Base-by-base conservation (phyloP, 2,329 filamentous ascomycete species). In the Clonostachys solani region DNA sequence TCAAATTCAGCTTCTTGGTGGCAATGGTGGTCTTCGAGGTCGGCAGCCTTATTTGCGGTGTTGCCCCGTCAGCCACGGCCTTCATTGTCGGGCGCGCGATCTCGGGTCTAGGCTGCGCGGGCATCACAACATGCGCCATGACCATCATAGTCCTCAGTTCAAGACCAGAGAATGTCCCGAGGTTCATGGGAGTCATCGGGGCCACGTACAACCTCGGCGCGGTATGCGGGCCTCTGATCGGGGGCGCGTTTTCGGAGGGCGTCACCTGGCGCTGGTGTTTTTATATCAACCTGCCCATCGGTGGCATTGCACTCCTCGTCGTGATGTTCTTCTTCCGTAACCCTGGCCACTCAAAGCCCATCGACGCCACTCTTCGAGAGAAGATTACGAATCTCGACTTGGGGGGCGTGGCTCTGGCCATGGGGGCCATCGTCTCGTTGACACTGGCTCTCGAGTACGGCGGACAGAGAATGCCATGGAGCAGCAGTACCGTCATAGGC, bases 371-470 rank as follows among this genome's bases (percentile, higher is more conserved):
- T 18, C 55, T 73, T 44, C 10, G 61, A n/a, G 47, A 57, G 35
- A 67, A 73, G 10, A 42, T 79, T 29, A 56, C 65, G 42, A 66
- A 72, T 50, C 64, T 81, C 40, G 78, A 82, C 53, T 59, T 77
- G 9, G 42, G 69, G 8, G 78, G 78, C 23, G 70, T 71, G 2
- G 57, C 59, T 15, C 60, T 78, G 47, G 68, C 80, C 53, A 66
- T 79, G 18, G 74, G 77, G 1, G 68, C 71, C 33, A 68, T 81
- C 41, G 59, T 81, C 50, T 75, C 70, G 51, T 63, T 81, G 12
- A 61, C 82, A 10, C 66, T 83, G 5, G 78, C 76, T 6, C 63
- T 83, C 34, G 73, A 81, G 53, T 82, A 75, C 72, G 80, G 77
- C 15, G 79, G 80, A 6, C 63, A 70, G 35, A 58, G 71, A 18